Conservation (phyloP, 2,329 filamentous ascomycete species). For the Phialocephala sp. region DNA sequence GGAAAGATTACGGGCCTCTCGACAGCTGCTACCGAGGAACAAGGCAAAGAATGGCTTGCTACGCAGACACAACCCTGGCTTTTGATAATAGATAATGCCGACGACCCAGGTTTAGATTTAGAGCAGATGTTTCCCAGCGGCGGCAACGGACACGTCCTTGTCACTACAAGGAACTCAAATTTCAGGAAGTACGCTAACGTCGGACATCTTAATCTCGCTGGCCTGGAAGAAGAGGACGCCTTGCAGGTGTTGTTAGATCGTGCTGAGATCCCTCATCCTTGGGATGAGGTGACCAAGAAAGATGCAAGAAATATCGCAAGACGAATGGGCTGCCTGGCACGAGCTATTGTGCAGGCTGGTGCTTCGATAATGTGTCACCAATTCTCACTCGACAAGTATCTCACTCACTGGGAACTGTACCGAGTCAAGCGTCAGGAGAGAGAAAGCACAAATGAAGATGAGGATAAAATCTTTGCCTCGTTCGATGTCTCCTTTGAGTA, state of each 20-base stretch:
- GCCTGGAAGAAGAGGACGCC: constrained; percentile 34
- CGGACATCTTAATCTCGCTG: constrained; percentile 25
- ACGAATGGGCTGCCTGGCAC: background rate
- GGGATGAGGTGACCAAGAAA: background rate
- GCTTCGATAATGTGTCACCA: background rate
- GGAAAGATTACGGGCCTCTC: background rate
- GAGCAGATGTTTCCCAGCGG: constrained; percentile 39
- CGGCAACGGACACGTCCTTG: constrained; percentile 43
- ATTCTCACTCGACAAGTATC: background rate
- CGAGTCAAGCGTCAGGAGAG: constrained; percentile 32
- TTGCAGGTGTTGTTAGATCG: background rate
- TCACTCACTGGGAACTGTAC: background rate
- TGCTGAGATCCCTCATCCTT: background rate
- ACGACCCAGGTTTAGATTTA: constrained; percentile 42
- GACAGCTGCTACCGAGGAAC: background rate
- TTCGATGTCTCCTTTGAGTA: background rate
- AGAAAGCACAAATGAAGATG: background rate
- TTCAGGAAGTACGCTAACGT: constrained; percentile 24
- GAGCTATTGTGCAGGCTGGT: background rate
- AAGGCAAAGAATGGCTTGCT: constrained; percentile 28
- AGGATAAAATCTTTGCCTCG: background rate
- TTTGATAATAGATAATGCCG: constrained; percentile 50
- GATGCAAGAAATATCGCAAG: background rate
- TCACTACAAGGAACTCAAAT: constrained; percentile 46
- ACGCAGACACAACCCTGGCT: constrained; percentile 40